phyloP scores from a whole-genome alignment of 768 basidiomycete genomes.

The Leccinellum luteum region DNA sequence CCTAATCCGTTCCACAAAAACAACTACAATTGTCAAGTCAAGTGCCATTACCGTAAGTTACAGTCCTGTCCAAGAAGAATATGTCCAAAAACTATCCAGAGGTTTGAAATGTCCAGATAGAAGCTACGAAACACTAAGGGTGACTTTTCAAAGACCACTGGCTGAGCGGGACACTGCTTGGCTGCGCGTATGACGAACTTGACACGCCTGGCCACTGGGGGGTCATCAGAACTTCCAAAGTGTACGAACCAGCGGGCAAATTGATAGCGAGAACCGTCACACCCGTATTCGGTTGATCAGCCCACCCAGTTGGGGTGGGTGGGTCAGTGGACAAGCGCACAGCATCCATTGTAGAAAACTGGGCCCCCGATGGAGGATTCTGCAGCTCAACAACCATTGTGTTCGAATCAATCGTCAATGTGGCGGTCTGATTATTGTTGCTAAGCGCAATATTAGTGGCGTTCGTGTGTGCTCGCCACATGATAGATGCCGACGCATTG shows the following conservation, averaged over 20 bases:
- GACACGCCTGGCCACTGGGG: slow-evolving; percentile 86
- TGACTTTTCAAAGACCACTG: slow-evolving; percentile 82
- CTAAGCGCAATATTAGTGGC: slow-evolving; percentile 64
- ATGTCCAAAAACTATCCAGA: slow-evolving; percentile 2
- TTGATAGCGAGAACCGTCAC: slow-evolving; percentile 79
- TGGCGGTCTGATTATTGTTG: slow-evolving; percentile 62
- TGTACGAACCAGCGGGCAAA: slow-evolving; percentile 65
- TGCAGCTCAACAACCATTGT: slow-evolving; percentile 65
- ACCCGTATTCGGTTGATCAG: slow-evolving; percentile 74
- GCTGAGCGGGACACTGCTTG: slow-evolving; percentile 65
- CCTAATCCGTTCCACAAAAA: slow-evolving; percentile 13
- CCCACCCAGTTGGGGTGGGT: slow-evolving; percentile 50
- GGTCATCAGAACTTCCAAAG: slow-evolving; percentile 82
- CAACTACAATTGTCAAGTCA: not conserved
- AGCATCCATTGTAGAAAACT: slow-evolving; percentile 56
- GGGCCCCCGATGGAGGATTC: slow-evolving; percentile 62
- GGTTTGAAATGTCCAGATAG: not conserved
- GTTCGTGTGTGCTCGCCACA: slow-evolving; percentile 97
- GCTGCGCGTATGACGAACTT: slow-evolving; percentile 59
- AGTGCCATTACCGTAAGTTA: not conserved
- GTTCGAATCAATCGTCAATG: slow-evolving; percentile 67
- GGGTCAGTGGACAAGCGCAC: slow-evolving; percentile 60
- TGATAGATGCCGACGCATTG: slow-evolving; percentile 49
- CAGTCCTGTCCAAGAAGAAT: slow-evolving; percentile 2
- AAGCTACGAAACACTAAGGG: slow-evolving; percentile 22